phyloP scores from a whole-genome alignment of 2,329 filamentous ascomycete genomes.

The Thielaviopsis punctulata region DNA sequence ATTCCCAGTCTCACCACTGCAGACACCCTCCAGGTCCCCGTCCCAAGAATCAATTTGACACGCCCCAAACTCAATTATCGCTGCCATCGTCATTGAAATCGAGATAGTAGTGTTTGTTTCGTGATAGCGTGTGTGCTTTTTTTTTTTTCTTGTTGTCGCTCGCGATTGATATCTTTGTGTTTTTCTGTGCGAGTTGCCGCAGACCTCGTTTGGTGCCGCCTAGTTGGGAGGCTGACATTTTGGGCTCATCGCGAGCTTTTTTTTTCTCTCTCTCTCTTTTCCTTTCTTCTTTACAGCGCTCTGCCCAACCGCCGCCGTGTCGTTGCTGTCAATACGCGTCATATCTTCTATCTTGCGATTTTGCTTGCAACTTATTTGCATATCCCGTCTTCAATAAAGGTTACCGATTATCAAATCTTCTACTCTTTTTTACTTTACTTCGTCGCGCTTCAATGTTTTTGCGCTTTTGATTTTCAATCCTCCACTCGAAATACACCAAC shows the following conservation, averaged over 20 bases:
- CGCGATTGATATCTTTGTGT: background rate
- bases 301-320: background rate
- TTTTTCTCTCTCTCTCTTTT: too few relatives aligned
- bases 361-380: background rate
- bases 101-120: background rate
- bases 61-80: slow-evolving; percentile 9
- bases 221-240: background rate
- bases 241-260: background rate
- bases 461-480: background rate
- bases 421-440: background rate
- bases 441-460: background rate
- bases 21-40: slow-evolving; percentile 11
- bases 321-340: slow-evolving; percentile 5
- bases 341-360: background rate
- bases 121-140: too few relatives aligned
- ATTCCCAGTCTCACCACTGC: slow-evolving; percentile 12
- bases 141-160: background rate
- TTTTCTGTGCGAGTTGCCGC: background rate
- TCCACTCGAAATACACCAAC: slow-evolving; percentile 3
- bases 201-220: background rate
- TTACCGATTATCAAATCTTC: background rate
- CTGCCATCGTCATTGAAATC: slow-evolving; percentile 5
- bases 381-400: background rate
- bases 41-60: slow-evolving; percentile 9
- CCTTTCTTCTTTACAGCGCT: too few relatives aligned